phyloP scores from a whole-genome alignment of 192 early-diverging fungal species.

The Paraglomus brasilianum region DNA sequence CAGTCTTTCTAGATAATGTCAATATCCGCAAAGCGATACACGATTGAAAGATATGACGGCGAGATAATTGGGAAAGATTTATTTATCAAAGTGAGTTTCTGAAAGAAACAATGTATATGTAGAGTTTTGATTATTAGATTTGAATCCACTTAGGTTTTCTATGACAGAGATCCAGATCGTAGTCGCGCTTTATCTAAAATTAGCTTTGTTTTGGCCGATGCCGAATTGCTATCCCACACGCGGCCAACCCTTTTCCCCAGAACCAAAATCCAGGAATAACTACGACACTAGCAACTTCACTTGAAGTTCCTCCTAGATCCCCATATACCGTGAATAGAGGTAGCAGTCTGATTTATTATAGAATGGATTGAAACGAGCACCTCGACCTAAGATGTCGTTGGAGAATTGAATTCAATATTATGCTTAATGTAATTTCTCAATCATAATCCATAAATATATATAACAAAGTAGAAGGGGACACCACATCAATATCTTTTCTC shows the following conservation, averaged over 20 bases:
- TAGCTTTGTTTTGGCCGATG: not conserved
- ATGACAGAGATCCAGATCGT: not conserved
- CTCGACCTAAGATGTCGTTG: not conserved
- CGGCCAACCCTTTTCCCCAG: not conserved
- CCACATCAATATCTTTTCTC: too few relatives aligned
- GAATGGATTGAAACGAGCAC: slow-evolving; percentile 6
- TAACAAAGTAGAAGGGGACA: too few relatives aligned
- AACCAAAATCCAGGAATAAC: slow-evolving; percentile 7
- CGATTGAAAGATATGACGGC: not conserved
- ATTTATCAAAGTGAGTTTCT: slow-evolving; percentile 12
- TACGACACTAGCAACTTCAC: not conserved
- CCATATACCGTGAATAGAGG: not conserved
- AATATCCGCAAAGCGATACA: not conserved
- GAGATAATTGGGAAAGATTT: not conserved
- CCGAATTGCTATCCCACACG: not conserved
- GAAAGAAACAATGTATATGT: not conserved
- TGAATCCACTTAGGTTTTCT: not conserved
- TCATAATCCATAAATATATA: too few relatives aligned
- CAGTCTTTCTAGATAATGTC: not conserved
- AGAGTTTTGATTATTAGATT: slow-evolving; percentile 9
- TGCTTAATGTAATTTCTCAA: not conserved
- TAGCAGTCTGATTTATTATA: slow-evolving; percentile 5
- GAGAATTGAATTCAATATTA: slow-evolving; percentile 2
- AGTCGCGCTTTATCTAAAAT: not conserved
- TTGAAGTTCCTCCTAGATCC: not conserved